phyloP scores from a whole-genome alignment of 768 basidiomycete genomes.

The Gloeophyllum trabeum region DNA sequence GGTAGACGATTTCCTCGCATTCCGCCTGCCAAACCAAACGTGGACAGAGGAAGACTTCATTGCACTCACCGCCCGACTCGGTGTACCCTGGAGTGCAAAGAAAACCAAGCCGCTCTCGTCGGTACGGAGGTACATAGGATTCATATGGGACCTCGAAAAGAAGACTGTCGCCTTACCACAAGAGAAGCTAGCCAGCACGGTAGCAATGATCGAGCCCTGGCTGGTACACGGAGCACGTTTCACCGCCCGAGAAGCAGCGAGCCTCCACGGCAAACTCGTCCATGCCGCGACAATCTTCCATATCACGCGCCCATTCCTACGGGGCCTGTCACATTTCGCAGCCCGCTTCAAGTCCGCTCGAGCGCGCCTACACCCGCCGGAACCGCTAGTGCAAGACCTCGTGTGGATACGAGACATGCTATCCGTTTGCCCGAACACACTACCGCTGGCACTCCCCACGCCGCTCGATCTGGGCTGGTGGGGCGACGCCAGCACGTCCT shows the following conservation, averaged over 20 bases:
- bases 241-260: slow-evolving; percentile 11
- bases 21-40: slow-evolving; percentile 11
- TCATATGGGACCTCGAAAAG: slow-evolving; percentile 20
- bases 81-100: slow-evolving; percentile 20
- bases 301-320: slow-evolving; percentile 16
- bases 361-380: slow-evolving; percentile 7
- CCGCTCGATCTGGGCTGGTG: slow-evolving; percentile 20
- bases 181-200: slow-evolving; percentile 13
- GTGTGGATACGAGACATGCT: slow-evolving; percentile 12
- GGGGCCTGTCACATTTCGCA: slow-evolving; percentile 11
- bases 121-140: slow-evolving; percentile 19
- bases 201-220: slow-evolving; percentile 9
- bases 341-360: slow-evolving; percentile 8
- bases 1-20: slow-evolving; percentile 27
- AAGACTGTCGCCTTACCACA: slow-evolving; percentile 13
- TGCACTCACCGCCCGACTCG: slow-evolving; percentile 13
- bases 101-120: slow-evolving; percentile 15
- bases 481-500: slow-evolving; percentile 24
- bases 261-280: slow-evolving; percentile 20
- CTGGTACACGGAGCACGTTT: not conserved
- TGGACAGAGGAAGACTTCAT: slow-evolving; percentile 20
- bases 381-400: slow-evolving; percentile 11
- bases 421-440: slow-evolving; percentile 7
- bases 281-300: slow-evolving; percentile 18
- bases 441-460: slow-evolving; percentile 7